A percentile compares a stretch with the other conserved stretches of the same genome.
Evolutionary conservation across 768 basidiomycete genomes (phyloP).

Genomic region (Filobasidium wieringae): DNA sequence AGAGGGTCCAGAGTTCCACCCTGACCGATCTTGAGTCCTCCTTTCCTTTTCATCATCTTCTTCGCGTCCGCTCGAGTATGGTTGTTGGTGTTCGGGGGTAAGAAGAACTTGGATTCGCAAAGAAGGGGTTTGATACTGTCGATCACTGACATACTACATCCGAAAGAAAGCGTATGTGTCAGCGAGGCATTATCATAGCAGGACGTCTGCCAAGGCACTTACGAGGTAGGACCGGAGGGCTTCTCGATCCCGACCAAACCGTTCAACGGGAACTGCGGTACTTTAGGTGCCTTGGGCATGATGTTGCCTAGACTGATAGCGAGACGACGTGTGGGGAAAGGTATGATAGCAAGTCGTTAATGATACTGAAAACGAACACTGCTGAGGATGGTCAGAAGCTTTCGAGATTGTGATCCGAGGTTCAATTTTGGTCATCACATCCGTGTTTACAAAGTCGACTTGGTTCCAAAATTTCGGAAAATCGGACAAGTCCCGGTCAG

Average conservation of each 20-base stretch:
- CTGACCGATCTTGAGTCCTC: conserved; percentile 48
- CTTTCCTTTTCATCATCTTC: conserved; percentile 32
- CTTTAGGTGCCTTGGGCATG: conserved; percentile 33
- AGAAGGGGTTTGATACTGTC: conserved; percentile 75
- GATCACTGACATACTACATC: conserved; percentile 59
- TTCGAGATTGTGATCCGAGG: too few species aligned
- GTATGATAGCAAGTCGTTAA: too few species aligned
- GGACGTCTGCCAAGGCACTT: conserved; percentile 6
- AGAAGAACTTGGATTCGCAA: conserved; percentile 63
- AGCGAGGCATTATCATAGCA: not conserved
- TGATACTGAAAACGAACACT: too few species aligned
- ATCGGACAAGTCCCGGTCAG: too few species aligned
- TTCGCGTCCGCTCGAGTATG: conserved; percentile 8
- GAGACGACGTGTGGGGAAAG: not conserved
- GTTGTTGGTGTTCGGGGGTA: conserved; percentile 28
- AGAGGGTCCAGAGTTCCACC: conserved; percentile 83
- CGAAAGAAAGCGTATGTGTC: not conserved
- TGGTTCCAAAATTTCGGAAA: too few species aligned
- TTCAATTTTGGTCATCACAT: too few species aligned
- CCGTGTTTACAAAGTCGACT: too few species aligned
- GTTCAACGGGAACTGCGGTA: conserved; percentile 33
- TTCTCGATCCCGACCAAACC: conserved; percentile 74
- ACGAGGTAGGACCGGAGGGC: conserved; percentile 79
- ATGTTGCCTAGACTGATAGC: not conserved
- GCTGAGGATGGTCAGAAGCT: too few species aligned